Evolutionary conservation across 2,329 filamentous ascomycete genomes (phyloP).

Genomic region (Sporothrix schenckii): DNA sequence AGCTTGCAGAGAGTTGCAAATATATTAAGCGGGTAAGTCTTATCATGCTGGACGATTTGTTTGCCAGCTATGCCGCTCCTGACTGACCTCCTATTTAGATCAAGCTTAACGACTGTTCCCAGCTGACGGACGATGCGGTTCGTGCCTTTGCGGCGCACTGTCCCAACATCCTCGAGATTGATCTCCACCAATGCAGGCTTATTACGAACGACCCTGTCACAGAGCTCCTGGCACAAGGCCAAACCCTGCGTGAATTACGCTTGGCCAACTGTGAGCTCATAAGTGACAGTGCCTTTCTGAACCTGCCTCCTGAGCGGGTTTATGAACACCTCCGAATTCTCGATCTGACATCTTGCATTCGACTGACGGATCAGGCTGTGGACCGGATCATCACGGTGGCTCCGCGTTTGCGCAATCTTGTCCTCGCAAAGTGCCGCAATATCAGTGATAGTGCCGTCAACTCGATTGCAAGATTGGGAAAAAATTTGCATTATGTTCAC

Average conservation of each 20-base stretch:
- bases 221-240: constrained; percentile 74
- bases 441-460: constrained; percentile 88
- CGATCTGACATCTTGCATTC: constrained; percentile 85
- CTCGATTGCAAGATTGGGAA: constrained; percentile 85
- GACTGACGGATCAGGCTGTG: constrained; percentile 83
- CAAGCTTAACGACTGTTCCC: constrained; percentile 90
- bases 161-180: constrained; percentile 92
- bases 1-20: constrained; percentile 77
- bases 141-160: constrained; percentile 85
- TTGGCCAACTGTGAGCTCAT: constrained; percentile 83
- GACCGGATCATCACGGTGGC: constrained; percentile 85
- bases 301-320: constrained; percentile 66
- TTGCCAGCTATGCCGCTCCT: neutral
- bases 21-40: constrained; percentile 79
- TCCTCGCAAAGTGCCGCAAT: constrained; percentile 90
- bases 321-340: constrained; percentile 92
- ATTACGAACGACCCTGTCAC: constrained; percentile 85
- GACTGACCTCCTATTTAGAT: constrained; percentile 55
- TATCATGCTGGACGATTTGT: neutral
- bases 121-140: constrained; percentile 80
- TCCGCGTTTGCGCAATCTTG: constrained; percentile 85
- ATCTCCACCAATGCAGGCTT: constrained; percentile 80
- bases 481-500: constrained; percentile 96
- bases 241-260: constrained; percentile 85
- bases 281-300: constrained; percentile 84